A percentile compares a stretch with the other conserved stretches of the same genome.
Conservation (phyloP, 73 alveolate species). For the Symbiodinium natans region DNA sequence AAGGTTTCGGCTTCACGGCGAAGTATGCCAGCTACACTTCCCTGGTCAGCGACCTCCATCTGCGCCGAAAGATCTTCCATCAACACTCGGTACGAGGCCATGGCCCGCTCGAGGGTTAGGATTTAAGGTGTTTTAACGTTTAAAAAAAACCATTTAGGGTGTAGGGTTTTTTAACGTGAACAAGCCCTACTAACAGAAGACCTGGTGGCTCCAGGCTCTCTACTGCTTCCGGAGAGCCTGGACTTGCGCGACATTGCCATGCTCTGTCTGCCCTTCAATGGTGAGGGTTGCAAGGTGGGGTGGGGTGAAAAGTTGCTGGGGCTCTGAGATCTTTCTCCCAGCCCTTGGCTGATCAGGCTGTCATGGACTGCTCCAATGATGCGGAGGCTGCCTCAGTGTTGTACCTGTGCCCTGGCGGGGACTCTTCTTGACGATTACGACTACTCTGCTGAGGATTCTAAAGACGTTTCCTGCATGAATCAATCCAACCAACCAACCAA, state of each 20-base stretch:
- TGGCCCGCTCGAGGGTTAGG: not conserved
- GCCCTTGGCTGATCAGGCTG: conserved; percentile 29
- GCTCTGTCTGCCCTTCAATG: conserved; percentile 51
- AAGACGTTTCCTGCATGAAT: no score
- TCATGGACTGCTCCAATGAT: conserved; percentile 32
- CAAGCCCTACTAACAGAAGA: no score
- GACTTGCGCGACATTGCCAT: conserved; percentile 55
- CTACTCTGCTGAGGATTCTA: no score
- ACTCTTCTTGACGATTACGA: no score
- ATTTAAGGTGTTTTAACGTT: not conserved
- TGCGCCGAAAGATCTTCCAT: conserved; percentile 61
- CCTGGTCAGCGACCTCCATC: conserved; percentile 64
- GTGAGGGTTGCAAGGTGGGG: conserved; percentile 71
- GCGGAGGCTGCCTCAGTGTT: conserved; percentile 53
- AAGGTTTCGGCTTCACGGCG: conserved; percentile 66
- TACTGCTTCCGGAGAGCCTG: conserved; percentile 75
- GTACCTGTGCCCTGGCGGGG: conserved; percentile 19
- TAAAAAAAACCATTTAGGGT: no score
- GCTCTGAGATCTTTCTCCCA: no score
- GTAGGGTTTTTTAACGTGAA: no score
- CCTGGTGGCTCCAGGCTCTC: not conserved
- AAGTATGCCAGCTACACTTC: conserved; percentile 59
- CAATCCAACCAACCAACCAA: no score
- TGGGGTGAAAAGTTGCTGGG: not conserved
- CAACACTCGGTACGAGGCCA: conserved; percentile 54